These are phyloP conservation scores for Gossypium bickii DNA, from an alignment of 345 rosid genomes.

Conservation along the genomic window DNA sequence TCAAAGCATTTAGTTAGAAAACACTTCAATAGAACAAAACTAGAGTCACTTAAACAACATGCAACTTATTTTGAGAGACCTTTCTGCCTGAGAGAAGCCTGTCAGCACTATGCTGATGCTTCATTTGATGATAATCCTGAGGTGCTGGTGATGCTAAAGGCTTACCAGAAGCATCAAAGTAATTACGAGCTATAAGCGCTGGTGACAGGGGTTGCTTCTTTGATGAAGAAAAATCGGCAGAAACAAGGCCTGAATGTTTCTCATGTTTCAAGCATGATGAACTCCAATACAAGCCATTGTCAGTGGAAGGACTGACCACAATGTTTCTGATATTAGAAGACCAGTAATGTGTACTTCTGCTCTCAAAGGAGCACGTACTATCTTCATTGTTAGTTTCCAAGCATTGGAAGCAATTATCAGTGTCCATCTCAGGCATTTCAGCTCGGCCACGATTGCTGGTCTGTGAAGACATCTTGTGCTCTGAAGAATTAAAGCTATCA, in stretches of 20 bases:
- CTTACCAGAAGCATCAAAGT: constrained; percentile 17
- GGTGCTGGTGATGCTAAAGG: constrained; percentile 14
- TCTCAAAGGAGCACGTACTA: constrained; percentile 20
- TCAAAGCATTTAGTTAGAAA: constrained; percentile 20
- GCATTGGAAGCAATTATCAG: constrained; percentile 11
- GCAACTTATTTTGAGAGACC: constrained; percentile 32
- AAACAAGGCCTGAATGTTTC: constrained; percentile 17
- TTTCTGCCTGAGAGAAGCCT: constrained; percentile 61
- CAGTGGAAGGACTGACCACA: constrained; percentile 23
- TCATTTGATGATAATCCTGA: constrained; percentile 18
- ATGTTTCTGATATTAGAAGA: constrained; percentile 16
- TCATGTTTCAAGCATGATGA: constrained; percentile 19
- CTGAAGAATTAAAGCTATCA: constrained; percentile 4
- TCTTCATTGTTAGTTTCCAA: constrained; percentile 16
- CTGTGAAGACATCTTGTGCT: constrained; percentile 11
- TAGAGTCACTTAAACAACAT: not conserved
- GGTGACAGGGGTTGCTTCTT: constrained; percentile 25
- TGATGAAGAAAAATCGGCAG: constrained; percentile 19
- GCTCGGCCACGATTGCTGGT: constrained; percentile 12
- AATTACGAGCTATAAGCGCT: constrained; percentile 11
- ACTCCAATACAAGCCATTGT: constrained; percentile 18
- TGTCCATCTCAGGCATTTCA: constrained; percentile 19
- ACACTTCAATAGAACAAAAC: not conserved
- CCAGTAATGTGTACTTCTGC: constrained; percentile 27
- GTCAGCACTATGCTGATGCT: constrained; percentile 41